A percentile compares a stretch with the other conserved stretches of the same genome.
Evolutionary conservation across 2,329 filamentous ascomycete genomes (phyloP).

Genomic region (Monilinia vaccinii-corymbosi): DNA sequence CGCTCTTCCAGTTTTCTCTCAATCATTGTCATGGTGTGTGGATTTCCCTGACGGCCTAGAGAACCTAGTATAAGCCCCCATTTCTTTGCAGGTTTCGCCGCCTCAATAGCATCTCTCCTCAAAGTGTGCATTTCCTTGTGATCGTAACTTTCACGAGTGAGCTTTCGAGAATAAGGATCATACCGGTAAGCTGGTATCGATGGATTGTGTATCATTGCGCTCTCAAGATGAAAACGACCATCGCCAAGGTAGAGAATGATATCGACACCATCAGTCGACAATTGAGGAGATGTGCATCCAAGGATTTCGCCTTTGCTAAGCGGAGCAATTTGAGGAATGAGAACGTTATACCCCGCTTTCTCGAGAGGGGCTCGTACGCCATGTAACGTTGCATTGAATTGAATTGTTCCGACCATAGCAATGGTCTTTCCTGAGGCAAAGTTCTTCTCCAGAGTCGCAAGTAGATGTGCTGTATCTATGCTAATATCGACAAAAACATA

Average conservation of each 20-base stretch:
- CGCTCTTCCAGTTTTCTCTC: conserved; percentile 63
- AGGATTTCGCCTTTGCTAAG: conserved; percentile 92
- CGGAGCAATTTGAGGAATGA: conserved; percentile 88
- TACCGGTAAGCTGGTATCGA: conserved; percentile 85
- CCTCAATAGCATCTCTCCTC: conserved; percentile 65
- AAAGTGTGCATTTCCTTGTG: conserved; percentile 84
- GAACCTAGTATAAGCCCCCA: conserved; percentile 95
- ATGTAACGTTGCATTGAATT: conserved; percentile 97
- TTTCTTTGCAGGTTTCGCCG: conserved; percentile 68
- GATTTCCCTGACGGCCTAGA: conserved; percentile 88
- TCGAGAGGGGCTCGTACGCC: conserved; percentile 71
- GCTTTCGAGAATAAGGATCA: conserved; percentile 86
- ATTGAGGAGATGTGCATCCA: conserved; percentile 84
- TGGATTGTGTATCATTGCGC: conserved; percentile 98
- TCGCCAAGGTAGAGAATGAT: conserved; percentile 84
- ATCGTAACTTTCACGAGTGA: conserved; percentile 86
- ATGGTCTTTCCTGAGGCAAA: conserved; percentile 79
- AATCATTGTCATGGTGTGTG: conserved; percentile 80
- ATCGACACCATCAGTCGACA: conserved; percentile 56
- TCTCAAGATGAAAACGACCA: conserved; percentile 91
- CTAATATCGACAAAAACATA: conserved; percentile 98
- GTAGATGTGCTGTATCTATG: conserved; percentile 81
- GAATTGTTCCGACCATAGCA: conserved; percentile 91
- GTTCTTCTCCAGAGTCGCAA: conserved; percentile 81
- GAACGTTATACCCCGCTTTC: conserved; percentile 71